Base-by-base conservation (phyloP, 2,329 filamentous ascomycete species). In the Colletotrichum tropicale region DNA sequence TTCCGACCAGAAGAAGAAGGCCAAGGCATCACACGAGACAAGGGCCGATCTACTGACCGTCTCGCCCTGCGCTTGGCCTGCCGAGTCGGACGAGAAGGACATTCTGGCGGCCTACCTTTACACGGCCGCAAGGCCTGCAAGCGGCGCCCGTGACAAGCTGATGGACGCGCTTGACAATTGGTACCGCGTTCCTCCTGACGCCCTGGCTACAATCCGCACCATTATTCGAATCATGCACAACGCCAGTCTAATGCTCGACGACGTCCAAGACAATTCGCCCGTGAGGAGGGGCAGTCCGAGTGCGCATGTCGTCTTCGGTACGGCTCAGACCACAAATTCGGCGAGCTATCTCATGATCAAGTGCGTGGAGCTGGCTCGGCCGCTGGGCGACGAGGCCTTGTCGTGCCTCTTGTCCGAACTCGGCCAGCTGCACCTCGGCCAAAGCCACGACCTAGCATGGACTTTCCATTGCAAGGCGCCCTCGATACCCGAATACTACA, bases 221-320 rank as follows among this genome's bases (percentile, higher is more conserved):
- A 58, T 71, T 28, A 52, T 71, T 8, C 52, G 43, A 18, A 71
- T 71, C 38, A 38, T 71, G 52, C 70, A 71, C 24, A 71, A 67
- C 34, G 70, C 70, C 30, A 56, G 38, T 26, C 70, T 71, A 18
- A 67, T 71, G 30, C 77, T 87, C 5, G 85, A 86, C 66, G 85
- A 87, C 76, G 79, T 87, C 24, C 77, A 87, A 75, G 85, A 86
- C 67, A 70, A 75, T 2, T 85, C 85, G 2, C 34, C 72, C 3
- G 71, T 84, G 2, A 80, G 85, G 4, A 80, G 85, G 6, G 83
- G 82, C 7, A 80, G 78, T 24, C 84, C 84, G 5, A 71, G 84
- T 1, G 77, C 83, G 4, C 85, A 87, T 74, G 76, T 75, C 1
- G 78, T 87, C 8, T 87, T 83, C 76, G 85, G 85, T 0, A 34